Percentiles rank a stretch among this genome's conserved stretches.
Conservation (phyloP, 2,329 filamentous ascomycete genomes). For the Fusarium nisikadoi region DNA sequence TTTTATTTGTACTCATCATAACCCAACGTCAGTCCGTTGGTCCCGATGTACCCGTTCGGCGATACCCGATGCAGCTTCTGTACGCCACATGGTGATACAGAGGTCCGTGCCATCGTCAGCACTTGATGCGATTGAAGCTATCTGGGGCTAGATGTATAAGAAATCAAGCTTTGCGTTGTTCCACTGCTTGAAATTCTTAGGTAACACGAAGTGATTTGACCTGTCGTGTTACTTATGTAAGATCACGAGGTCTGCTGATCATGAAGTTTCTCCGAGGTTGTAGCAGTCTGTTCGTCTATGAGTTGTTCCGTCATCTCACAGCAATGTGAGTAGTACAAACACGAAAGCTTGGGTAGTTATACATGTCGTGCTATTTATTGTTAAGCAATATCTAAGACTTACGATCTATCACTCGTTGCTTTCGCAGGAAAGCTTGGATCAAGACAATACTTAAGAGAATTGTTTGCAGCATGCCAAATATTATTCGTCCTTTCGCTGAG, state of each 20-base stretch:
- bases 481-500: too few species aligned
- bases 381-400: background rate
- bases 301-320: fast-evolving
- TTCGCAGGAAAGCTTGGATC: background rate
- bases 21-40: too few species aligned
- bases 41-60: background rate
- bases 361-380: fast-evolving
- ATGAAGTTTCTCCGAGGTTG: fast-evolving
- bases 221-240: fast-evolving
- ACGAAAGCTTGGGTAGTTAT: background rate
- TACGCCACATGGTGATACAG: background rate
- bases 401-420: background rate
- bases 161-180: background rate
- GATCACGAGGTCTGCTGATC: background rate
- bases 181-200: fast-evolving
- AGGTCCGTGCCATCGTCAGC: background rate
- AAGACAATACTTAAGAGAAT: background rate
- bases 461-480: background rate
- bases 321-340: background rate
- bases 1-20: background rate
- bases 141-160: fast-evolving
- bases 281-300: fast-evolving
- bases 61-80: background rate
- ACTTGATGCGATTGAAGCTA: background rate
- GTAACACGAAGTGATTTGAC: fast-evolving